These are phyloP conservation scores for Leishmania major DNA, from an alignment of 208 protist species.

Conservation along the genomic window DNA sequence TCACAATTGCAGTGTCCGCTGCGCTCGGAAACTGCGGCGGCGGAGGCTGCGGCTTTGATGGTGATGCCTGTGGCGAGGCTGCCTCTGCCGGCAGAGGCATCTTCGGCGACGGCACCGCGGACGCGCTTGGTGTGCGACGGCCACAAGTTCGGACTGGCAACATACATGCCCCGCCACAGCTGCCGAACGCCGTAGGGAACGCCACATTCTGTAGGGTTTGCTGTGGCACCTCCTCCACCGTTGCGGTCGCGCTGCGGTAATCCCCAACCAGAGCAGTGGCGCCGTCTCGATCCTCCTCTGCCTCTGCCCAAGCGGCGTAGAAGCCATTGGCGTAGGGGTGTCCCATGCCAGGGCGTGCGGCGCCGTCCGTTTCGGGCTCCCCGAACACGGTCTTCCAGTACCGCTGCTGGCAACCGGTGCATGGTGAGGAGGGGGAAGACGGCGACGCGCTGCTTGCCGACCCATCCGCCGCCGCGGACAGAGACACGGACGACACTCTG, in stretches of 20 bases:
- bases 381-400: constrained; percentile 20
- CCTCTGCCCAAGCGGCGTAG: background rate
- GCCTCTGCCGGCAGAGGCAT: background rate
- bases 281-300: background rate
- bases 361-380: background rate
- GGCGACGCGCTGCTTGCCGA: background rate
- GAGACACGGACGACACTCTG: background rate
- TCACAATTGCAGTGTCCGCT: background rate
- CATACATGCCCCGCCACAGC: constrained; percentile 23
- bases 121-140: background rate
- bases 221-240: constrained; percentile 68
- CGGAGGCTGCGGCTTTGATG: no score
- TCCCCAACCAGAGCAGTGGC: constrained; percentile 31
- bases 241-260: constrained; percentile 32
- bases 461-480: background rate
- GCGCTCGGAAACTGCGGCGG: background rate
- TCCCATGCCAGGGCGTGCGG: background rate
- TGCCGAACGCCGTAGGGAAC: constrained; percentile 62
- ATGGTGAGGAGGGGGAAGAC: constrained; percentile 1
- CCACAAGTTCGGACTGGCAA: constrained; percentile 19
- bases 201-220: constrained; percentile 73
- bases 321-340: background rate
- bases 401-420: constrained; percentile 15
- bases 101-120: constrained; percentile 2
- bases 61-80: background rate